These are phyloP conservation scores for Cinchona pubescens DNA, from an alignment of 257 asterid genomes.

Conservation along the genomic window DNA sequence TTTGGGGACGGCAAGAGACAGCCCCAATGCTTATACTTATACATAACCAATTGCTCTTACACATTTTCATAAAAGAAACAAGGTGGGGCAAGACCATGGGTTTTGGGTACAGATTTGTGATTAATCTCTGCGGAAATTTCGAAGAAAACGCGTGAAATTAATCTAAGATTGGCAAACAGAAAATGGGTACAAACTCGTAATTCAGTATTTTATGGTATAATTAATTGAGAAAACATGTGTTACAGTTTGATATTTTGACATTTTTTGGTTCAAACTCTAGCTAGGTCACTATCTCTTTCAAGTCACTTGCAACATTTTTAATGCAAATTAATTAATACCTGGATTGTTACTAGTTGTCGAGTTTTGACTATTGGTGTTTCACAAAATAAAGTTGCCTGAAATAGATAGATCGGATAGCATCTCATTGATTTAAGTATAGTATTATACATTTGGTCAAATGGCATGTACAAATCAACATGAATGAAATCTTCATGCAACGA, in stretches of 20 bases:
- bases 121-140: conserved; percentile 1
- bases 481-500: not conserved
- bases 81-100: conserved; percentile 10
- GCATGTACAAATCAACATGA: not conserved
- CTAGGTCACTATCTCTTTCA: not conserved
- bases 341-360: conserved; percentile 8
- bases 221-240: not conserved
- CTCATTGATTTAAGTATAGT: not conserved
- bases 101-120: not conserved
- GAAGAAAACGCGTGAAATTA: conserved; percentile 12
- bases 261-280: conserved; percentile 6
- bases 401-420: not conserved
- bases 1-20: no score
- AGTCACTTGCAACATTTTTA: not conserved
- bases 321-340: conserved; percentile 5
- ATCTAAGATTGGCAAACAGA: not conserved
- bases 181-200: not conserved
- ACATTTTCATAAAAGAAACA: not conserved
- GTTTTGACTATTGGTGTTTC: conserved; percentile 11
- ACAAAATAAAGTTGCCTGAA: not conserved
- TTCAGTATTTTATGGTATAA: not conserved
- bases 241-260: conserved; percentile 9
- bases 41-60: no score
- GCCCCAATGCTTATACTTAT: no score
- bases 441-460: conserved; percentile 13